These are phyloP conservation scores for Trametes hirsuta DNA, from an alignment of 1,284 basidiomycete species.

Conservation along the genomic window DNA sequence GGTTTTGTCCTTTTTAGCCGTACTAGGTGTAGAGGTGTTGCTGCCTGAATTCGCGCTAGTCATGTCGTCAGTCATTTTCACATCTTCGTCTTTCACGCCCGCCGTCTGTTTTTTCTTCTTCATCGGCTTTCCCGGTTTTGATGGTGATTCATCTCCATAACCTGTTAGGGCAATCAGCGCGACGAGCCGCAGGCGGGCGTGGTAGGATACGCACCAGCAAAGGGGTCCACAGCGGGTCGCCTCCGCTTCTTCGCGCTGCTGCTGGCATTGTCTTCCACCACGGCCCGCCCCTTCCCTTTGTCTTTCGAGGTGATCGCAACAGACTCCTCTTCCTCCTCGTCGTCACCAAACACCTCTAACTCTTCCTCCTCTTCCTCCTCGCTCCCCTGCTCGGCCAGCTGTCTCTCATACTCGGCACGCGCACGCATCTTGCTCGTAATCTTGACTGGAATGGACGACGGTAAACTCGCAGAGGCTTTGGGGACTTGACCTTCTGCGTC, in stretches of 20 bases:
- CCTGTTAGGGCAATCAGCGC: conserved; percentile 30
- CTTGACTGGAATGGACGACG: conserved; percentile 47
- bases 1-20: conserved; percentile 28
- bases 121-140: conserved; percentile 5
- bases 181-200: not conserved
- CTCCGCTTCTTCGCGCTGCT: conserved; percentile 45
- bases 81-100: conserved; percentile 13
- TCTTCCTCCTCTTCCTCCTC: conserved; percentile 49
- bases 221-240: conserved; percentile 60
- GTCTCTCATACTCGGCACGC: conserved; percentile 61
- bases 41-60: conserved; percentile 20
- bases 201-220: conserved; percentile 51
- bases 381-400: conserved; percentile 45
- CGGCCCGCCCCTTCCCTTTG: conserved; percentile 48
- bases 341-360: conserved; percentile 44
- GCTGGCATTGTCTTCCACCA: conserved; percentile 22
- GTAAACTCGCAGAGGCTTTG: not conserved
- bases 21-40: conserved; percentile 15
- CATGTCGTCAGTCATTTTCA: conserved; percentile 17
- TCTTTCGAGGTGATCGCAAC: conserved; percentile 30
- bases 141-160: conserved; percentile 29
- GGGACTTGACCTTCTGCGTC: conserved; percentile 18
- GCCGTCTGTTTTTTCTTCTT: conserved; percentile 22
- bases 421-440: conserved; percentile 71
- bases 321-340: conserved; percentile 43